phyloP scores from a whole-genome alignment of 2,329 filamentous ascomycete species.

The Monosporascus sp. region DNA sequence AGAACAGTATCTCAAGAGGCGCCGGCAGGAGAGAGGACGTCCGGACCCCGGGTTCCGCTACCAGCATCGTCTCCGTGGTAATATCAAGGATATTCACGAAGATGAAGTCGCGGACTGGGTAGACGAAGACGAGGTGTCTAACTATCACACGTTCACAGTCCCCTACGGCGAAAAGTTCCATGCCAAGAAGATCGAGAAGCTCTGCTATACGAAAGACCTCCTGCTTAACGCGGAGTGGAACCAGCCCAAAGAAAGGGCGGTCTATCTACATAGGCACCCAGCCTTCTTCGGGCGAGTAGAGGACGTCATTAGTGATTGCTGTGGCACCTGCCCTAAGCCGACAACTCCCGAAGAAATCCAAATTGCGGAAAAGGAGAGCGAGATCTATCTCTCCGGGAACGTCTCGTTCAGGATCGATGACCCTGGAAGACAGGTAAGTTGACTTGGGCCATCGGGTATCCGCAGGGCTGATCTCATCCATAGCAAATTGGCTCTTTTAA shows the following conservation, averaged over 20 bases:
- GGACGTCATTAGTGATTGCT: conserved; percentile 76
- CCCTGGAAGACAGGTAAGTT: conserved; percentile 61
- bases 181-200: conserved; percentile 71
- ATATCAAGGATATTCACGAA: conserved; percentile 72
- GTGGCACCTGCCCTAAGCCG: conserved; percentile 69
- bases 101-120: conserved; percentile 84
- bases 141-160: conserved; percentile 73
- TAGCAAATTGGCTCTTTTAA: conserved; percentile 63
- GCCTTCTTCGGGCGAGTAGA: conserved; percentile 75
- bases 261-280: conserved; percentile 77
- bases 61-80: conserved; percentile 48
- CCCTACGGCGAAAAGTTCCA: conserved; percentile 59
- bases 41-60: conserved; percentile 45
- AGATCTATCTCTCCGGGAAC: conserved; percentile 70
- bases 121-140: conserved; percentile 67
- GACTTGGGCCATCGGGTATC: conserved; percentile 16
- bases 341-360: conserved; percentile 66
- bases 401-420: conserved; percentile 74
- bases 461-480: conserved; percentile 7
- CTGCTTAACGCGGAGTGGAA: conserved; percentile 88
- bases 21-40: conserved; percentile 66
- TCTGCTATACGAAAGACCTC: conserved; percentile 76
- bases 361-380: conserved; percentile 64
- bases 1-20: conserved; percentile 64
- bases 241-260: conserved; percentile 64